Evolutionary conservation across 2,329 filamentous ascomycete species (phyloP).

Genomic region (Westerdykella ornata): DNA sequence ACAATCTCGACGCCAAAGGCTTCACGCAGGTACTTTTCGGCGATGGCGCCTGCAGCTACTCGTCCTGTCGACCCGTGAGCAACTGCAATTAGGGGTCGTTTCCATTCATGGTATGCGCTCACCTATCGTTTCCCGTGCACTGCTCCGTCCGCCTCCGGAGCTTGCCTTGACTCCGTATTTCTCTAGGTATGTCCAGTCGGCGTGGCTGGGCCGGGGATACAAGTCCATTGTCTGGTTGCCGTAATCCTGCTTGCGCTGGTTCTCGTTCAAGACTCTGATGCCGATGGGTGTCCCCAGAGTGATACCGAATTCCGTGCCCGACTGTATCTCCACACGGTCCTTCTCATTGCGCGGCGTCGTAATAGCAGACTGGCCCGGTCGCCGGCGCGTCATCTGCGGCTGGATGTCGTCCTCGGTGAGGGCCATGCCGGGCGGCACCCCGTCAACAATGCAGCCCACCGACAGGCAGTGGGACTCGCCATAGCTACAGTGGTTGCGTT

Average conservation of each 20-base stretch:
- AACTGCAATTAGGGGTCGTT: neutral
- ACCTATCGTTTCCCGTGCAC: conserved; percentile 92
- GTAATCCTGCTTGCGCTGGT: conserved; percentile 90
- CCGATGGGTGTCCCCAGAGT: conserved; percentile 88
- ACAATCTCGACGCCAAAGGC: conserved; percentile 85
- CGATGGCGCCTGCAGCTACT: conserved; percentile 85
- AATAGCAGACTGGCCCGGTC: conserved; percentile 82
- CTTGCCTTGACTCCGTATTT: conserved; percentile 94
- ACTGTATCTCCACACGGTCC: conserved; percentile 86
- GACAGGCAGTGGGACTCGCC: conserved; percentile 87
- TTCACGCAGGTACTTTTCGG: conserved; percentile 81
- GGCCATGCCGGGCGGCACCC: conserved; percentile 78
- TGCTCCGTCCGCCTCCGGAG: conserved; percentile 81
- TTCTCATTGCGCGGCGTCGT: conserved; percentile 92
- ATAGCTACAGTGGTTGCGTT: conserved; percentile 46
- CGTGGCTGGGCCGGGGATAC: conserved; percentile 86
- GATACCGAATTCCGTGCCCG: conserved; percentile 81
- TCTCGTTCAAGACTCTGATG: conserved; percentile 82
- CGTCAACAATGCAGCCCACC: conserved; percentile 92
- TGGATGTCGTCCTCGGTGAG: conserved; percentile 85
- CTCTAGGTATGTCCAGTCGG: conserved; percentile 94
- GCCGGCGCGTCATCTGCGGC: conserved; percentile 83
- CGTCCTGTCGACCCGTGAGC: conserved; percentile 47
- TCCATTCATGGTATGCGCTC: conserved; percentile 8
- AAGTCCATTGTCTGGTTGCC: conserved; percentile 81